Evolutionary conservation across 768 basidiomycete genomes (phyloP).

Genomic region (Termitomyces sp.): DNA sequence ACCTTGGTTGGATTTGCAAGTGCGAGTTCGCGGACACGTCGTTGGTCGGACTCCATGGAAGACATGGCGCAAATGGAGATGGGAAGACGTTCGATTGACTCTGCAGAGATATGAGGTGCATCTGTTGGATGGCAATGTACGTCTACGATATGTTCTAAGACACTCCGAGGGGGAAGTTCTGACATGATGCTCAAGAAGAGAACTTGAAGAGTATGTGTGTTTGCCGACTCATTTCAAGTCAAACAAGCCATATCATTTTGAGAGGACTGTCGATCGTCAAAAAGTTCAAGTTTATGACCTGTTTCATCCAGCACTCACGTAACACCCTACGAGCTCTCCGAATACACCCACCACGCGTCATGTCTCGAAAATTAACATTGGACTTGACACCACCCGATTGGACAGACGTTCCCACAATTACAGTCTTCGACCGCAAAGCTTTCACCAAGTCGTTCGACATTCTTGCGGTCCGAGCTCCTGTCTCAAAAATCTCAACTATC

Average conservation of each 20-base stretch:
- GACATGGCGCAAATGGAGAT: constrained; percentile 88
- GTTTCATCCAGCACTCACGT: not conserved
- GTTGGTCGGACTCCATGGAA: constrained; percentile 62
- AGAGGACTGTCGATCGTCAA: not conserved
- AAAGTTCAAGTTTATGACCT: not conserved
- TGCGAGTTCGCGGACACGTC: constrained; percentile 65
- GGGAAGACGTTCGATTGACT: constrained; percentile 50
- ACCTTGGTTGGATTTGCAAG: constrained; percentile 58
- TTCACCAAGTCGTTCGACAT: constrained; percentile 69
- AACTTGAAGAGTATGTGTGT: not conserved
- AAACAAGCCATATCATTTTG: constrained; percentile 1
- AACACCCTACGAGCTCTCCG: constrained; percentile 1
- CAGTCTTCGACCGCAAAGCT: constrained; percentile 51
- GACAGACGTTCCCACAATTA: constrained; percentile 42
- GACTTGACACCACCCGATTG: constrained; percentile 41
- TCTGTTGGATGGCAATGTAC: constrained; percentile 95
- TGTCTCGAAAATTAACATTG: constrained; percentile 35
- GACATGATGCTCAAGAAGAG: not conserved
- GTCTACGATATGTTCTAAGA: constrained; percentile 74
- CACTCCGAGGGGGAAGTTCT: constrained; percentile 28
- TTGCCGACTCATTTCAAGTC: not conserved
- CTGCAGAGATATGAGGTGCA: constrained; percentile 40
- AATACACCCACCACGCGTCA: constrained; percentile 15
- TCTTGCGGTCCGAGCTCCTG: constrained; percentile 63
- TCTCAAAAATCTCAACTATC: constrained; percentile 50